Percentiles rank a stretch among this genome's conserved stretches.
phyloP scores from a whole-genome alignment of 2,329 filamentous ascomycete genomes.

The Aureobasidium lini region DNA sequence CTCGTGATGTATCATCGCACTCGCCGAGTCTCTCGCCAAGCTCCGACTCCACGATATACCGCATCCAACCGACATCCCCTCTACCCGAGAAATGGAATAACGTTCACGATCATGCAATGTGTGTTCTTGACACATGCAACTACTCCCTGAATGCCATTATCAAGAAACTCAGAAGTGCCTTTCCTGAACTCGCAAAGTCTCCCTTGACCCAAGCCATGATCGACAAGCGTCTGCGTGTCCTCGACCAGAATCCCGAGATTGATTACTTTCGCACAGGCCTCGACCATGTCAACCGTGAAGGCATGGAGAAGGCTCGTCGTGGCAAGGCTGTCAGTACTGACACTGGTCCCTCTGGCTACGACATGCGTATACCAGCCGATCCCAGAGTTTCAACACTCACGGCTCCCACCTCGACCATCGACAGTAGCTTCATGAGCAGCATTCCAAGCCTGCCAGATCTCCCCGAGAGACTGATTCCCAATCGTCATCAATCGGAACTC shows the following conservation, averaged over 20 bases:
- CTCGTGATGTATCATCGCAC: background rate
- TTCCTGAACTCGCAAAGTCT: conserved; percentile 22
- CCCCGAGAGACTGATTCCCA: background rate
- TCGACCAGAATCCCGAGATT: conserved; percentile 28
- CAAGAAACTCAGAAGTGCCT: conserved; percentile 23
- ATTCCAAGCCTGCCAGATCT: conserved; percentile 1
- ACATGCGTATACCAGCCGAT: background rate
- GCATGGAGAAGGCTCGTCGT: background rate
- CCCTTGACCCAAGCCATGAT: conserved; percentile 26
- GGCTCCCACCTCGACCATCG: background rate
- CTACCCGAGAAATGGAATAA: conserved; percentile 25
- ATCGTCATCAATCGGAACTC: background rate
- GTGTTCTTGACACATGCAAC: conserved; percentile 26
- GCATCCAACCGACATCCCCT: conserved; percentile 18
- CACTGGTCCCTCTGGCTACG: background rate
- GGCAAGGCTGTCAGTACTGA: background rate
- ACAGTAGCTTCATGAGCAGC: conserved; percentile 2
- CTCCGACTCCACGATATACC: background rate
- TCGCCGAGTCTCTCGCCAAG: background rate
- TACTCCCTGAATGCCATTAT: conserved; percentile 25
- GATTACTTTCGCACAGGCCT: conserved; percentile 24
- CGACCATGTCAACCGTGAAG: background rate
- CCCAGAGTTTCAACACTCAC: conserved; percentile 4
- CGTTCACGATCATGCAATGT: conserved; percentile 29
- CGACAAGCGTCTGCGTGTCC: conserved; percentile 27